phyloP scores from a whole-genome alignment of 768 basidiomycete genomes.

The Leccinum variicolor region DNA sequence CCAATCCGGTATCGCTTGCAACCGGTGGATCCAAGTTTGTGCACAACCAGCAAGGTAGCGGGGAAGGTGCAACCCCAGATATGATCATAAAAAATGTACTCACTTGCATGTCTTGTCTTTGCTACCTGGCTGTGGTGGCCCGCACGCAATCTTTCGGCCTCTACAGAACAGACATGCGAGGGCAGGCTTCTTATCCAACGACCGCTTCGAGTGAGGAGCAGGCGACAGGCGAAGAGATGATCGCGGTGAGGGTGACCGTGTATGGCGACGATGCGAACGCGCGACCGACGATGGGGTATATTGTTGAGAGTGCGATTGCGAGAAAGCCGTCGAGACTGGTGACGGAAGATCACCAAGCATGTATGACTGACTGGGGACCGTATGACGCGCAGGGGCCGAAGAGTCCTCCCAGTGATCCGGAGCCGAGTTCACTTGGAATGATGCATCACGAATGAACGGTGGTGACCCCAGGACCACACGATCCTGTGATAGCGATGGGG shows the following conservation, averaged over 20 bases:
- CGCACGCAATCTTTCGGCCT: conserved; percentile 68
- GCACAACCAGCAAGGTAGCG: conserved; percentile 4
- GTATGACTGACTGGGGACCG: conserved; percentile 14
- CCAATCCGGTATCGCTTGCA: conserved; percentile 11
- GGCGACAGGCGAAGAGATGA: conserved; percentile 21
- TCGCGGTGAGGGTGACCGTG: conserved; percentile 28
- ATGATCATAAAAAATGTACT: conserved; percentile 28
- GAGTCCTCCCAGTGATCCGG: conserved; percentile 25
- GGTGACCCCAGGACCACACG: conserved; percentile 9
- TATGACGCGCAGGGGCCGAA: conserved; percentile 2
- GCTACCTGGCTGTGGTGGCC: conserved; percentile 51
- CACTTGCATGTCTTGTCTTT: conserved; percentile 64
- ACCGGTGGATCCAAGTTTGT: conserved; percentile 11
- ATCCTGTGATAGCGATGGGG: conserved; percentile 13
- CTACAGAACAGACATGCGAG: conserved; percentile 66
- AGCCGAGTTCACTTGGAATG: conserved; percentile 5
- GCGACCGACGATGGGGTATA: conserved; percentile 10
- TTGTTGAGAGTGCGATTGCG: conserved; percentile 12
- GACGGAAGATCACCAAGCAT: conserved; percentile 17
- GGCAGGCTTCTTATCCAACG: conserved; percentile 51
- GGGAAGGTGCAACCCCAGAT: background rate
- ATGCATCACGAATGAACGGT: conserved; percentile 8
- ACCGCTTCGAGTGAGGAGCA: conserved; percentile 20
- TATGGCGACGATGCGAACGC: conserved; percentile 22
- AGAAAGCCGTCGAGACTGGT: conserved; percentile 5